Evolutionary conservation across 192 early-diverging fungal species (phyloP).

Genomic region (Coemansia sp.): DNA sequence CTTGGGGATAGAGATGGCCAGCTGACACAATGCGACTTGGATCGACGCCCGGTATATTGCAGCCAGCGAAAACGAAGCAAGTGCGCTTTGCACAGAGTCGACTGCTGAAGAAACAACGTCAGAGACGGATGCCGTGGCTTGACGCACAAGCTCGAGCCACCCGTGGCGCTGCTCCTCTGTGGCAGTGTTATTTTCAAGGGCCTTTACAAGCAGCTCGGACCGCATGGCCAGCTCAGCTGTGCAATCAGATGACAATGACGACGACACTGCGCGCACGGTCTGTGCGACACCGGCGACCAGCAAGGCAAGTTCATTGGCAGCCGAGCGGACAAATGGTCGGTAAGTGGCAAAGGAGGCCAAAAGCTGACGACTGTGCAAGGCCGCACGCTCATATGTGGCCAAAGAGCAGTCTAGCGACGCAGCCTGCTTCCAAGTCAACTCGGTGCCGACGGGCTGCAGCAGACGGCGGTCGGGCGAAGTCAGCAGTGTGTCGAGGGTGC

Average conservation of each 20-base stretch:
- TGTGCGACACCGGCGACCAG: slow-evolving; percentile 7
- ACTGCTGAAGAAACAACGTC: neutral
- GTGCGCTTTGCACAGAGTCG: neutral
- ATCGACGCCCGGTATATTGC: slow-evolving; percentile 49
- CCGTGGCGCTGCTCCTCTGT: neutral
- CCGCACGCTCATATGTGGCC: slow-evolving; percentile 2
- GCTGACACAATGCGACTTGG: slow-evolving; percentile 60
- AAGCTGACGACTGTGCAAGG: slow-evolving; percentile 16
- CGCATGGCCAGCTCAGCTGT: neutral
- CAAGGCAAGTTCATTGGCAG: neutral
- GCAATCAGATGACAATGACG: neutral
- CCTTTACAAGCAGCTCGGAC: slow-evolving; percentile 4
- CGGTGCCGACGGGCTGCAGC: slow-evolving; percentile 32
- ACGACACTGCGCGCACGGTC: neutral
- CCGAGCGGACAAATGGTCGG: neutral
- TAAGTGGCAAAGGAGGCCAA: slow-evolving; percentile 18
- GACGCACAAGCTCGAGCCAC: neutral
- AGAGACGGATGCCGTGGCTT: neutral
- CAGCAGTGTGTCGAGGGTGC: neutral
- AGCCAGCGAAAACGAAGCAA: neutral
- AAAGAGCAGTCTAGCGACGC: slow-evolving; percentile 19
- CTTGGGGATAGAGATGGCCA: slow-evolving; percentile 74
- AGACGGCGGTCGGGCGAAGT: slow-evolving; percentile 16
- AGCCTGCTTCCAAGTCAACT: slow-evolving; percentile 30
- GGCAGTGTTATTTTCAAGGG: neutral